Evolutionary conservation across 2,329 filamentous ascomycete genomes (phyloP).

Genomic region (Penicillium sumatraense): DNA sequence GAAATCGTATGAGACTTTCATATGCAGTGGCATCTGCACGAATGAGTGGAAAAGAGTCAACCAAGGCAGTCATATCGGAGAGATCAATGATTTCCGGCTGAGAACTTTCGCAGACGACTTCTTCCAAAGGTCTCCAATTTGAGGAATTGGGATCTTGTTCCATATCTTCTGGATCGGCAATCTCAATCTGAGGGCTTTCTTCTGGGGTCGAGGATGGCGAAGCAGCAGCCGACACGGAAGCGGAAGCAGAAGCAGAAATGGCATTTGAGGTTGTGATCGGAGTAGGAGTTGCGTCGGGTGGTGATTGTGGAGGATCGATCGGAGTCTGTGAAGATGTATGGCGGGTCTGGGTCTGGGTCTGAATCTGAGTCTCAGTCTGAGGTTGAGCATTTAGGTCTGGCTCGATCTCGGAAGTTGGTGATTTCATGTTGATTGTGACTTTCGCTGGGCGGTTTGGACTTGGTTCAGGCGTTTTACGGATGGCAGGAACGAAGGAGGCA

Average conservation of each 20-base stretch:
- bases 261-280: constrained; percentile 25
- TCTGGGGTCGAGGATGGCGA: constrained; percentile 50
- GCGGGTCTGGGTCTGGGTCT: neutral
- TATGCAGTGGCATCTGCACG: constrained; percentile 29
- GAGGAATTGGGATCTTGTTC: constrained; percentile 52
- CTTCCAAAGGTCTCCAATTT: constrained; percentile 47
- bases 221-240: too few relatives aligned
- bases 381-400: constrained; percentile 8
- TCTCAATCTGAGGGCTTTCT: constrained; percentile 54
- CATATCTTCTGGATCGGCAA: constrained; percentile 55
- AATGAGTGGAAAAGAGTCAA: constrained; percentile 44
- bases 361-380: neutral
- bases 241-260: constrained; percentile 37
- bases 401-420: constrained; percentile 34
- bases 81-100: constrained; percentile 42
- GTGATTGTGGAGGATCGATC: constrained; percentile 17
- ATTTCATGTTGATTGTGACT: constrained; percentile 55
- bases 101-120: constrained; percentile 36
- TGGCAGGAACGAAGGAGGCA: constrained; percentile 18
- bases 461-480: constrained; percentile 22
- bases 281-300: constrained; percentile 7
- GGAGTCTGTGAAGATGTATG: constrained; percentile 17
- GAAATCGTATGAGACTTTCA: constrained; percentile 41
- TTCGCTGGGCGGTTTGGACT: constrained; percentile 44
- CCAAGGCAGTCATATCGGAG: constrained; percentile 35